Base-by-base conservation (phyloP, 2,329 filamentous ascomycete species). In the Clathrospora elynae region DNA sequence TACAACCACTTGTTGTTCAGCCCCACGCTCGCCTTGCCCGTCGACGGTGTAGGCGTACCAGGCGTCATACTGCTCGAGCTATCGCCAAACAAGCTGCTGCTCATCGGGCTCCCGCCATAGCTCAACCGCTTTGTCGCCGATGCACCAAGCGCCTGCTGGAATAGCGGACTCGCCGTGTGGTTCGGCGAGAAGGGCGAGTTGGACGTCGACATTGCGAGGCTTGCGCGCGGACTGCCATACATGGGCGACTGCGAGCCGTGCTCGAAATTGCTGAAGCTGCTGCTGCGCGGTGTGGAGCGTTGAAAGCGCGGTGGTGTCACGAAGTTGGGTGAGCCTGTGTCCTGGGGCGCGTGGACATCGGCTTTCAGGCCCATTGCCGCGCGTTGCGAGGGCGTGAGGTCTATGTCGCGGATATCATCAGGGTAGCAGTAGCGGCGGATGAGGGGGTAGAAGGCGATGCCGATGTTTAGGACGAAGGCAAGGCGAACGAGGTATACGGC, bases 1-100 rank as follows among this genome's bases (percentile, higher is more conserved):
- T 96, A 97, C 47, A 96, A 71, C 92, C 92, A 97, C 73, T 93
- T 95, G 74, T 84, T 96, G 71, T 92, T 96, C 64, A 96, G 65
- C 1, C 84, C 84, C 37, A 95, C 83, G 54, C 83, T 90, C 28
- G 85, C 84, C 42, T 83, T 80, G 73, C 67, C 66, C 2, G 53
- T 62, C 1, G 59, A 59, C 7, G 88, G 87, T 52, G 84, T 91
- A 1, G 88, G 87, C 12, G 86, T 85, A 10, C 80, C 77, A 1
- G 86, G 83, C 1, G 59, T 51, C 8, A 55, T 61, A 34, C 60
- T 66, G 23, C 72, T 73, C n/a, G 82, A 58, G 37, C 57, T 64
- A 6, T 67, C 62, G 7, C 53, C 55, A 28, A 68, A 67, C 32
- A 68, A 41, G 30, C 61, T 66, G 50, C 53, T 59, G 12, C 81